Evolutionary conservation across 1,284 basidiomycete genomes (phyloP), one percentile per base, ranked within the genome.

Genomic region (Marasmius tenuissimus): DNA sequence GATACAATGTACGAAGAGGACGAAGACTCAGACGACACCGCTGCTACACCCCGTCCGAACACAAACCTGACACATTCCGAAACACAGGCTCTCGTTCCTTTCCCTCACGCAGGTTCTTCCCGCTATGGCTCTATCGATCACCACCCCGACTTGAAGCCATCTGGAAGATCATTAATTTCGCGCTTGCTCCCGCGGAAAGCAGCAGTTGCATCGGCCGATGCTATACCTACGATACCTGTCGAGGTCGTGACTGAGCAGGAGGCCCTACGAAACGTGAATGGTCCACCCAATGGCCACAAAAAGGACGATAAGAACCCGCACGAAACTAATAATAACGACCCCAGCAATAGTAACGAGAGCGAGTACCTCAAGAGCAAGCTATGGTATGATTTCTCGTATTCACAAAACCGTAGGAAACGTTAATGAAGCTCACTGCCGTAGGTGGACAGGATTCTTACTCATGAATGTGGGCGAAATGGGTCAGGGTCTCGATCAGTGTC

Each of bases 381-480:
- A 63, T 99, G 91, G 91, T 91, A 68, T 37, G 75, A 73, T 58
- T 12, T 57, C 20, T 42, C 4, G 18, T 33, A n/a, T 18, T 45
- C 16, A n/a, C 33, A 9, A 57, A 9, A 27, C 7, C 10, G 27
- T 4, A 27, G 27, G 27, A 27, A 27, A 27, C 27, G 27, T 27
- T 27, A 27, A 39, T 39, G 20, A 14, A 10, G n/a, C 22, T 37
- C 9, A 27, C 45, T 49, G 10, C 34, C 22, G 18, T 54, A 92
- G 96, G 96, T 97, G 96, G 95, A 69, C 85, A 7, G 97, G 97
- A 0, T 90, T 98, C 64, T 69, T 86, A 11, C 80, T 98, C 51
- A 97, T 98, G 89, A 93, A 93, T 65, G 65, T 97, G 11, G 97
- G 97, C 14, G 97, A 99, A 78, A 76, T 87, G 27, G 93, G 94